Evolutionary conservation across 768 basidiomycete species (phyloP).

Genomic region (Clathrus columnatus): DNA sequence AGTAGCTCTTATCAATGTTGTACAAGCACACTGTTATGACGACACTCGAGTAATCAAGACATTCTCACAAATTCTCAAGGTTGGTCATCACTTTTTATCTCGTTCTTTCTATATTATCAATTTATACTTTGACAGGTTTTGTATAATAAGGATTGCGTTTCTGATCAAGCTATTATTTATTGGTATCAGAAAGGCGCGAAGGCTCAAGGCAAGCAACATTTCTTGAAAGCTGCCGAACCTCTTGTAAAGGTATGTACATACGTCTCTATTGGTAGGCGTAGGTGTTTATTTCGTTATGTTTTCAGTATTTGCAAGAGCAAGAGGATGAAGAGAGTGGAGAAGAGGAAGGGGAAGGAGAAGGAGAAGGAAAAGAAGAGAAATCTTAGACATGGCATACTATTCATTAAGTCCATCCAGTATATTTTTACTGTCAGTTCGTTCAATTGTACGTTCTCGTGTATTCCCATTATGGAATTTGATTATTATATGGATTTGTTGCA

Average conservation of each 20-base stretch:
- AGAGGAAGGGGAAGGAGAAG: constrained; percentile 36
- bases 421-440: too few species aligned
- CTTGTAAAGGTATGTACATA: constrained; percentile 68
- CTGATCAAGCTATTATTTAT: constrained; percentile 94
- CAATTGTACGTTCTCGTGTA: too few species aligned
- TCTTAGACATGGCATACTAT: background rate
- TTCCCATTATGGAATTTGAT: too few species aligned
- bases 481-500: too few species aligned
- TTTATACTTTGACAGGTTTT: constrained; percentile 48
- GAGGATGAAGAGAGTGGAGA: constrained; percentile 63
- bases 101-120: background rate
- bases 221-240: constrained; percentile 79
- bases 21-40: constrained; percentile 94
- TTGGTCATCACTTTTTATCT: constrained; percentile 13
- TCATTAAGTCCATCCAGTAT: too few species aligned
- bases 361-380: constrained; percentile 4
- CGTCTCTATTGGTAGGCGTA: constrained; percentile 1
- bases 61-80: constrained; percentile 93
- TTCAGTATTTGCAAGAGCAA: constrained; percentile 83
- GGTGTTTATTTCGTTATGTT: constrained; percentile 4
- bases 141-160: constrained; percentile 93
- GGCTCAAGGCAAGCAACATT: constrained; percentile 90
- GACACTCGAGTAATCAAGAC: constrained; percentile 92
- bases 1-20: constrained; percentile 89
- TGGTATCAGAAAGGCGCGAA: constrained; percentile 98